Base-by-base conservation (phyloP, 495 filamentous ascomycete species). In the Daldinia childiae region DNA sequence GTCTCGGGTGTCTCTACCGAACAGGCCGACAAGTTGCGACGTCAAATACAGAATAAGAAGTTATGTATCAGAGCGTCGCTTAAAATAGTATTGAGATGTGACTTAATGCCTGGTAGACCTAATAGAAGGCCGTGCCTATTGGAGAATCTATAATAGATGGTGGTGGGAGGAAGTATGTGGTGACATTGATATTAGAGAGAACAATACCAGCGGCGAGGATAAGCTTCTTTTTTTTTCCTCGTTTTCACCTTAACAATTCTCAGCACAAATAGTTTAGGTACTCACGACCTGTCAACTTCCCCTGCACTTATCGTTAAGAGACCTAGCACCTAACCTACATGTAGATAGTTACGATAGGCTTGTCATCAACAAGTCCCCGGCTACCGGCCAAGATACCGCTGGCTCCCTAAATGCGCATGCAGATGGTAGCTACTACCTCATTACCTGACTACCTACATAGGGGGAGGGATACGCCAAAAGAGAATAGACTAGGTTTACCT, bases 1-100 rank as follows among this genome's bases (percentile, higher is more conserved):
- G 30, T 61, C 70, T 64, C 62, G 61, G 61, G 58, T 68, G 38
- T 14, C 9, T 57, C 8, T 58, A 58, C 71, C 71, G 67, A 71
- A 66, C 24, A 50, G 56, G 58, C 63, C 67, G 71, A 68, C 7
- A 57, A 57, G 19, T 64, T 74, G 62, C 67, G 58, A 66, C 30
- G 50, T 63, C 36, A 6, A 48, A 51, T 51, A 52, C 30, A 57
- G 38, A 36, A 57, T 9, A 61, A 70, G 45, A 58, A 58, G 54
- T 50, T 69, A 8, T 9, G 43, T 32, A 36, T 52, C 50, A 50
- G 21, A 54, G 14, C 4, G n/a, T 45, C 26, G 58, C 19, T 27
- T 61, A 27, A 48, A 64, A 29, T 24, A 61, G 27, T 60, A 43
- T 56, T 54, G 24, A 60, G 61, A 67, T 66, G 58, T 63, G 62